Conservation (phyloP, 2,329 filamentous ascomycete genomes). For the Ustulina deusta region DNA sequence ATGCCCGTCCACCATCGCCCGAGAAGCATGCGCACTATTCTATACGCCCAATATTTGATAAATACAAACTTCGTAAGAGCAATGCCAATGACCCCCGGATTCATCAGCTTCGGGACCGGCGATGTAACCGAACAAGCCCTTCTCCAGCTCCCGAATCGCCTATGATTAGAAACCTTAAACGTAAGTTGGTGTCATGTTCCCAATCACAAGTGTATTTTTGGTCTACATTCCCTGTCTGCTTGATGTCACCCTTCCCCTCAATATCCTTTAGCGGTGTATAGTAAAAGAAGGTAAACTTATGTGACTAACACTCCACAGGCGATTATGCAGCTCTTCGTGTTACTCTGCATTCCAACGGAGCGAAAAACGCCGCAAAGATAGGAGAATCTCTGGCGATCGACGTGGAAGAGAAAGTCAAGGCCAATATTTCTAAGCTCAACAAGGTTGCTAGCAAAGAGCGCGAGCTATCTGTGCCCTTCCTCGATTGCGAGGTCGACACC, state of each 20-base stretch:
- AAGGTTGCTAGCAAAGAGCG: conserved; percentile 34
- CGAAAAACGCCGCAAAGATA: conserved; percentile 40
- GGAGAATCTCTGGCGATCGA: conserved; percentile 36
- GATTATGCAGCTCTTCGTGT: conserved; percentile 45
- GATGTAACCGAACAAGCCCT: conserved; percentile 23
- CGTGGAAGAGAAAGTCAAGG: conserved; percentile 37
- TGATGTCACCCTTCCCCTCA: neutral
- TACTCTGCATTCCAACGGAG: conserved; percentile 44
- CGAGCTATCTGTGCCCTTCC: conserved; percentile 39
- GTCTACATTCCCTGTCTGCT: neutral
- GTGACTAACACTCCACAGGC: conserved; percentile 37
- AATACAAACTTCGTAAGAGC: conserved; percentile 28
- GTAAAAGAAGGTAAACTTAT: neutral
- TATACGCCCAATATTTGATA: conserved; percentile 42
- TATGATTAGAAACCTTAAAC: conserved; percentile 39
- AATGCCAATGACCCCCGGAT: conserved; percentile 28
- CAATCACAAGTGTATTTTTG: neutral
- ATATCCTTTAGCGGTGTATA: neutral
- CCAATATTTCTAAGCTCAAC: conserved; percentile 35
- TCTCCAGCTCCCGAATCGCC: conserved; percentile 40
- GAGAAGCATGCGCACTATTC: conserved; percentile 40
- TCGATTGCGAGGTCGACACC: conserved; percentile 42
- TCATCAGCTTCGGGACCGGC: conserved; percentile 22
- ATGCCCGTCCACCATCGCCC: conserved; percentile 25
- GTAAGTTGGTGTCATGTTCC: conserved; percentile 30